A percentile compares a stretch with the other conserved stretches of the same genome.
These are phyloP conservation scores for Kazachstania sp. DNA, from an alignment of 1,139 yeast species.

Conservation along the genomic window DNA sequence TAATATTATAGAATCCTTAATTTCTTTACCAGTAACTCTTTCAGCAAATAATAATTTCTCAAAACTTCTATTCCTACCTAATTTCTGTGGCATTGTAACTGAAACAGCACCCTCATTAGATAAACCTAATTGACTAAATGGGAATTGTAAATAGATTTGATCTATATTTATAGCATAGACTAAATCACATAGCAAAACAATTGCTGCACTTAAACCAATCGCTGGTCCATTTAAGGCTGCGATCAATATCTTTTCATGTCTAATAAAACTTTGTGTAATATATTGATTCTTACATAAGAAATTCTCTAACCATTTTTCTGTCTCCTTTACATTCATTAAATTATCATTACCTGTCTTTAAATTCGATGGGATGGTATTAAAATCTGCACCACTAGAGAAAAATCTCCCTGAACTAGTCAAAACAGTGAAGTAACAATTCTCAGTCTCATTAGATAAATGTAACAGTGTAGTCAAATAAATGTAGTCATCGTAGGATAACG, in stretches of 20 bases:
- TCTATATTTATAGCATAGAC: slow-evolving; percentile 50
- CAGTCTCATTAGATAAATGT: slow-evolving; percentile 59
- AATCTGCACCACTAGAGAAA: slow-evolving; percentile 84
- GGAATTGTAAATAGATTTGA: slow-evolving; percentile 57
- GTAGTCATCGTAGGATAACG: slow-evolving; percentile 62
- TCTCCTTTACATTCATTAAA: slow-evolving; percentile 13
- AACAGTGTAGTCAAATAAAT: slow-evolving; percentile 51
- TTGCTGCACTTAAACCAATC: slow-evolving; percentile 68
- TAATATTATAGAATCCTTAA: slow-evolving; percentile 56
- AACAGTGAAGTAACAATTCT: slow-evolving; percentile 56
- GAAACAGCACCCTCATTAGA: slow-evolving; percentile 80
- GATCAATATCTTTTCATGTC: slow-evolving; percentile 64
- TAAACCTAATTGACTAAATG: slow-evolving; percentile 76
- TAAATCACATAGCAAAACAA: slow-evolving; percentile 69
- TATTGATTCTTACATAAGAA: slow-evolving; percentile 66
- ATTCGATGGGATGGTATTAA: slow-evolving; percentile 33
- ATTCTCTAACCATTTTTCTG: slow-evolving; percentile 41
- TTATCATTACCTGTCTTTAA: slow-evolving; percentile 6
- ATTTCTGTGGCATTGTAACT: slow-evolving; percentile 55
- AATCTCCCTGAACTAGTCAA: slow-evolving; percentile 66
- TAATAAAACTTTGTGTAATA: slow-evolving; percentile 59
- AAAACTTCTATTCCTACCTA: slow-evolving; percentile 67
- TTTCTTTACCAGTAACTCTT: slow-evolving; percentile 55
- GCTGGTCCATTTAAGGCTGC: slow-evolving; percentile 84
- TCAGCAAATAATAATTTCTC: slow-evolving; percentile 67